Base-by-base conservation (phyloP, 805 yeast species). In the Isabelozyma heimii region DNA sequence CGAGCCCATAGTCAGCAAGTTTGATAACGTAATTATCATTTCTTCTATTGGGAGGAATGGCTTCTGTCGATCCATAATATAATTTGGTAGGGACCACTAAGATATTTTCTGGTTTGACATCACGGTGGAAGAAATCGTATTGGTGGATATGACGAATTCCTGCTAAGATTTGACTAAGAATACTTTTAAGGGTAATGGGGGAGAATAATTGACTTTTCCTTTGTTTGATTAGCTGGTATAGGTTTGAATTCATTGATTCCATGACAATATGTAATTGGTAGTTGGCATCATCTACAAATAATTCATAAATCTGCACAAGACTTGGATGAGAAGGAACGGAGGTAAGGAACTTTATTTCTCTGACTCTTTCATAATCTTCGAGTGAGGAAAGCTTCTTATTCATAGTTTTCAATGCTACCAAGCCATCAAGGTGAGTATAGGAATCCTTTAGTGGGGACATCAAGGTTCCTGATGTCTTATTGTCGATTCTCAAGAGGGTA, bases 21-120 rank as follows among this genome's bases (percentile, higher is more conserved):
- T 88, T 88, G 8, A 88, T 80, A 13, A 87, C 78, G 56, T 83
- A 88, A 20, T 71, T 65, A 51, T 78, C 77, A 37, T 60, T 52
- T 56, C 53, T 70, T 63, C 63, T 67, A 65, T 51, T 58, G 40
- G 54, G 60, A 1, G 84, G 84, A 15, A 79, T 62, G 20, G 63
- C 57, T 8, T 54, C 58, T 44, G 59, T 65, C 9, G 67, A 55
- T 2, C 80, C 80, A 62, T 79, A 85, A 58, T 78, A 86, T 44
- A 75, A 75, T 38, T 69, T 65, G 5, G 85, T 68, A 17, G 84
- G 82, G 37, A 84, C 75, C 4, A 91, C 81, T 55, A 92, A 77
- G 24, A 92, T 85, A 66, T 92, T 92, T 60, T 92, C 97, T 0
- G 99, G 98, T 66, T 92, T 92, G 44, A 92, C 77, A 72, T 92